Base-by-base conservation (phyloP, 148 eudicot genomes). In the Cornus kousa region DNA sequence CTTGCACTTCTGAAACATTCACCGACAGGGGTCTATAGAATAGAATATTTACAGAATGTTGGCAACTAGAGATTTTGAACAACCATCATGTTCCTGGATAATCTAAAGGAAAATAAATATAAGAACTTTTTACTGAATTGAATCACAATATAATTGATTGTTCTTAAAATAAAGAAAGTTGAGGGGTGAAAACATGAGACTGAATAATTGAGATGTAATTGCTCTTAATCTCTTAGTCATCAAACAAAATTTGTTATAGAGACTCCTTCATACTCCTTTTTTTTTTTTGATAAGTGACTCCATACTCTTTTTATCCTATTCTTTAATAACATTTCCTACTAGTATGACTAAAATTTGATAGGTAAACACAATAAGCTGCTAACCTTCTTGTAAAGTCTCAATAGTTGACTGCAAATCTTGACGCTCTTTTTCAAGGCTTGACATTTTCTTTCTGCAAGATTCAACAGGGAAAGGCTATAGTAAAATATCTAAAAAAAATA, bases 341-440 rank as follows among this genome's bases (percentile, higher is more conserved):
- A 22, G 43, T n/a, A 3, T 68, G 55, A 60, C 62, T 59, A 37
- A 40, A 78, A 73, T 68, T 28, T 28, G 69, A 23, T 31, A 70
- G 23, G 24, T 23, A 59, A 75, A 24, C 68, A 40, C 46, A 81
- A 71, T 2, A 48, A 70, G 67, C 73, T 64, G 68, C 82, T 55
- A 59, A 94, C 99, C 99, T 94, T 97, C 99, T 77, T 87, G 91
- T 79, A 97, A 79, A 83, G 98, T 94, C 85, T 91, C 89, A 80
- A 97, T 91, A 12, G 97, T 97, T 74, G 84, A 92, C 55, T 86
- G 91, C 82, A 94, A 75, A 86, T 97, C 99, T 83, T 87, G 94
- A 75, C 91, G 95, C 37, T 97, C 99, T 83, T 88, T 94, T 79
- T 94, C 99, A 73, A 94, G 85, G 84, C 90, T 90, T 55, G 91